Evolutionary conservation across 306 rosid genomes (phyloP), one percentile per base, ranked within the genome.

Genomic region (Cicer chorassanicum): DNA sequence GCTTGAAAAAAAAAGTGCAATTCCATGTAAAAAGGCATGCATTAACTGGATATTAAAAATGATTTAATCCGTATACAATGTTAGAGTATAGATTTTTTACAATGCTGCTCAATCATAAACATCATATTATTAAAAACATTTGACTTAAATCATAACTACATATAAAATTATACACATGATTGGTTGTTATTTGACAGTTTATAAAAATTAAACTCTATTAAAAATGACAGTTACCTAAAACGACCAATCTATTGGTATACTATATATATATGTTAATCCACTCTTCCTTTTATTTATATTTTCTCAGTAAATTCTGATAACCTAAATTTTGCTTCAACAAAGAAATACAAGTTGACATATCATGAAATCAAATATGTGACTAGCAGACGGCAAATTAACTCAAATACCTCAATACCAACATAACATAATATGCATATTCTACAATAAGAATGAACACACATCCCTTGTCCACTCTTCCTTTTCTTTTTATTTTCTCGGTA

Each of bases 281-380:
- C 19, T 13, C 4, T 48, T 3, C 56, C 15, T 9, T 70, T 51
- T 42, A 1, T 38, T 18, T 18, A n/a, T 10, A 9, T 9, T 48
- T 49, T 60, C 38, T 10, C 50, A 0, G 29, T 12, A 56, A 63
- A 72, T 53, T 64, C 42, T 9, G 18, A 29, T 51, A 72, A 36
- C 78, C 57, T 73, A 40, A 65, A 65, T 15, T 73, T 73, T 18
- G 57, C 65, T 46, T 73, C 49, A 80, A 46, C 65, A 18, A 55
- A 64, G 24, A 57, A 36, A 80, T 57, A 41, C 51, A 72, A 43
- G 54, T 59, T 73, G 64, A 45, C 55, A 65, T 13, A 36, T 13
- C 18, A 55, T 29, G 61, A 61, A 67, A 68, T 56, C 13, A 21
- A n/a, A 53, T 3, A 54, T 41, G 10, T 34, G 29, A 50, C 68